Percentiles rank a stretch among this genome's conserved stretches.
Evolutionary conservation across 257 asterid species (phyloP).

Genomic region (Avicennia marina): DNA sequence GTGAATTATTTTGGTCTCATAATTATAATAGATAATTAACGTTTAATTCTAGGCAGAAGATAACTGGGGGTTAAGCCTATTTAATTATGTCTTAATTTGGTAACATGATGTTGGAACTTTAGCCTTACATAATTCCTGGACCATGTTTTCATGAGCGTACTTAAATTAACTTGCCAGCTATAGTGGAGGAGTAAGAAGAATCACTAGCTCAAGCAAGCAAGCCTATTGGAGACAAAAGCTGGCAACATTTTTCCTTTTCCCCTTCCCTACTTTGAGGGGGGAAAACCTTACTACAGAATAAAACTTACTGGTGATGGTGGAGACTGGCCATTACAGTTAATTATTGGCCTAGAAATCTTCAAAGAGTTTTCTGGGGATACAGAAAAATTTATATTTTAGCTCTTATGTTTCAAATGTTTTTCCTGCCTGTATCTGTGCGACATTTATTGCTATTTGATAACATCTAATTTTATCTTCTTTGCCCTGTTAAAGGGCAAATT

Average conservation of each 20-base stretch:
- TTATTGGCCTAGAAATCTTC: conserved; percentile 10
- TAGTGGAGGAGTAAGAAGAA: conserved; percentile 8
- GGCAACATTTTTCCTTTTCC: neutral
- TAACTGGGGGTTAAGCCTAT: neutral
- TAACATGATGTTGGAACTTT: conserved; percentile 1
- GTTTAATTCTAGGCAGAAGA: too few species aligned
- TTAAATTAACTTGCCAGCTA: neutral
- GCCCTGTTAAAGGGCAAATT: conserved; percentile 47
- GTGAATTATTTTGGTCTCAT: too few species aligned
- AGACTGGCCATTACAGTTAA: conserved; percentile 5
- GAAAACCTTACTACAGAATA: neutral
- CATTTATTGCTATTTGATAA: conserved; percentile 16
- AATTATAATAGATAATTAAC: too few species aligned
- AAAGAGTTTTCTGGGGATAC: conserved; percentile 5
- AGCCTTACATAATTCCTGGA: conserved; percentile 3
- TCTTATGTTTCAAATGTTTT: conserved; percentile 6
- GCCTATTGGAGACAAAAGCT: conserved; percentile 9
- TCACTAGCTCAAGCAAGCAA: conserved; percentile 13
- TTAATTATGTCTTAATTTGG: conserved; percentile 6
- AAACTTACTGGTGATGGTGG: conserved; percentile 1
- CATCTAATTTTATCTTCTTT: conserved; percentile 10
- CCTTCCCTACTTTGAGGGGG: neutral
- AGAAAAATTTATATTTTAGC: neutral
- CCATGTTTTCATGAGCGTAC: conserved; percentile 8
- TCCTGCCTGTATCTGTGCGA: neutral